phyloP scores from a whole-genome alignment of 768 basidiomycete genomes.

The Auriscalpium microsporum region DNA sequence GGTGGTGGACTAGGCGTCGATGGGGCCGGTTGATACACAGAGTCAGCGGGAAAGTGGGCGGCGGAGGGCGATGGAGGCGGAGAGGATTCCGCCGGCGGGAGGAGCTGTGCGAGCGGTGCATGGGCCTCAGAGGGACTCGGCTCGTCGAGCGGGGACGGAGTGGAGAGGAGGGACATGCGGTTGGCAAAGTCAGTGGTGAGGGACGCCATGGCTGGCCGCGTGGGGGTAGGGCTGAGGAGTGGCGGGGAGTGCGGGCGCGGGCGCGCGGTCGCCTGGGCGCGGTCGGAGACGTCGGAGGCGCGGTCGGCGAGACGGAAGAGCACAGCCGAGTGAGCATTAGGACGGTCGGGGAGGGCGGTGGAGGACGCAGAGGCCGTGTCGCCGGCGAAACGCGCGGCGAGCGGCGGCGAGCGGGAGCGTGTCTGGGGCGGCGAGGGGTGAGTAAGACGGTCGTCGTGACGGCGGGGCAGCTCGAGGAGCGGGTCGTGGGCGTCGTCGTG shows the following conservation, averaged over 20 bases:
- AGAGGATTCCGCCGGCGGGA: not conserved
- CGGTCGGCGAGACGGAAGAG: not conserved
- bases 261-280: not conserved
- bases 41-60: conserved; percentile 5
- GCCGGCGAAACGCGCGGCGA: not conserved
- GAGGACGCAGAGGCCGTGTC: conserved; percentile 14
- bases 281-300: not conserved
- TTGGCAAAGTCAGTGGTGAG: not conserved
- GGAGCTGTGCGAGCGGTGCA: not conserved
- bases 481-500: not conserved
- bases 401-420: too few species aligned
- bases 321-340: too few species aligned
- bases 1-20: not conserved
- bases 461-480: not conserved
- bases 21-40: conserved; percentile 6
- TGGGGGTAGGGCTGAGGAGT: not conserved
- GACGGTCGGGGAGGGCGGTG: conserved; percentile 6
- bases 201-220: conserved; percentile 11
- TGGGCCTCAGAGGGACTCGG: not conserved
- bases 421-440: too few species aligned
- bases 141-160: not conserved
- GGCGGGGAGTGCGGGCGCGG: not conserved
- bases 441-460: too few species aligned
- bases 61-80: not conserved
- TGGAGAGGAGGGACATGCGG: not conserved